These are phyloP conservation scores for Yamadazyma aaseri DNA, from an alignment of 1,139 yeast species.

Conservation along the genomic window DNA sequence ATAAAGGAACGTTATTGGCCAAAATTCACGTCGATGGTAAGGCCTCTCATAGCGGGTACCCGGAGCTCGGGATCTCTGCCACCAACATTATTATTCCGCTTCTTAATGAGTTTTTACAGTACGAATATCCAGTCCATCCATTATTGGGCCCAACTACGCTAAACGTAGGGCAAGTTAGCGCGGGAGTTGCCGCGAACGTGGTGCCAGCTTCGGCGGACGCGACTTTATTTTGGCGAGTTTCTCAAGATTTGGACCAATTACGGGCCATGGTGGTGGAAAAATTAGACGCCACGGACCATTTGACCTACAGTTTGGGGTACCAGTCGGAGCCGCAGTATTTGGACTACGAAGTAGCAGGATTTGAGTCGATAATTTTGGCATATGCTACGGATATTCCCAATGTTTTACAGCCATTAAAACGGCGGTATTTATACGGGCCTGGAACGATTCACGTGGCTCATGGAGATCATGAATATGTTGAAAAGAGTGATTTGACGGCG, in stretches of 20 bases:
- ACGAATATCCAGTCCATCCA: slow-evolving; percentile 50
- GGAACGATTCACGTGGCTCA: slow-evolving; percentile 70
- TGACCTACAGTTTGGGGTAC: slow-evolving; percentile 21
- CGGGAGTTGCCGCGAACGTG: slow-evolving; percentile 64
- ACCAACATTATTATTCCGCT: slow-evolving; percentile 55
- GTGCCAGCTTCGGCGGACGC: slow-evolving; percentile 61
- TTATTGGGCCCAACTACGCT: slow-evolving; percentile 61
- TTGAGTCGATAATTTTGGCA: slow-evolving; percentile 54
- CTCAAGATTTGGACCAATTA: slow-evolving; percentile 44
- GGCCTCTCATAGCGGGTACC: slow-evolving; percentile 71
- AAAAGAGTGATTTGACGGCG: slow-evolving; percentile 45
- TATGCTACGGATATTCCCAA: slow-evolving; percentile 69
- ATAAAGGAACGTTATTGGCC: slow-evolving; percentile 54
- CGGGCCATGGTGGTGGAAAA: slow-evolving; percentile 31
- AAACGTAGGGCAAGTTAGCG: slow-evolving; percentile 58
- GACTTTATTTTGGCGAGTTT: slow-evolving; percentile 50
- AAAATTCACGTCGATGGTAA: slow-evolving; percentile 50
- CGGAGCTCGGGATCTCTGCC: slow-evolving; percentile 66
- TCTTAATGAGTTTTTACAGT: slow-evolving; percentile 29
- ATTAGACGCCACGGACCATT: slow-evolving; percentile 29
- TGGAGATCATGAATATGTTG: slow-evolving; percentile 57
- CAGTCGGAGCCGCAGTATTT: slow-evolving; percentile 43
- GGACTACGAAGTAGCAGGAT: slow-evolving; percentile 63
- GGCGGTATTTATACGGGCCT: slow-evolving; percentile 64
- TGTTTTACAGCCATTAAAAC: slow-evolving; percentile 33